Conservation (phyloP, 2,329 filamentous ascomycete genomes). For the Juglanconis juglandina region DNA sequence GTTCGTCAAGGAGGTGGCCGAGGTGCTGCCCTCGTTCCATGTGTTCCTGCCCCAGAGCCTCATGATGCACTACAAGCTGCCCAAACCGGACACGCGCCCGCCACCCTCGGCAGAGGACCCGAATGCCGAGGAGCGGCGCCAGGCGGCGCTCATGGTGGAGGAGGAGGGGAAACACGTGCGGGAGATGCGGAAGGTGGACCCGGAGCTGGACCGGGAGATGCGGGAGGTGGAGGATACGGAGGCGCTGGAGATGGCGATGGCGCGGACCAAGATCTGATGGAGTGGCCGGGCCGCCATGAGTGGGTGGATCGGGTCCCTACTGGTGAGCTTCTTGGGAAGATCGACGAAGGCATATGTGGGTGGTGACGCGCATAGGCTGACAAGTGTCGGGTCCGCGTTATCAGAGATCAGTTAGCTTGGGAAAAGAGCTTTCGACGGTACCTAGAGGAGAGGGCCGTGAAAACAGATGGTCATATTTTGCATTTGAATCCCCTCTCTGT, state of each 20-base stretch:
- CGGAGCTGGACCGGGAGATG: slow-evolving; percentile 9
- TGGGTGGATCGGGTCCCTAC: no score
- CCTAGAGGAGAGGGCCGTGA: no score
- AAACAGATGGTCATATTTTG: no score
- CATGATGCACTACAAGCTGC: slow-evolving; percentile 64
- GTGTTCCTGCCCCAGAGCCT: slow-evolving; percentile 64
- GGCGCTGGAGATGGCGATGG: slow-evolving; percentile 11
- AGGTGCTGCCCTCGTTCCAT: slow-evolving; percentile 60
- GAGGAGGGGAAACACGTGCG: slow-evolving; percentile 20
- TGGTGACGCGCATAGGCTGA: no score
- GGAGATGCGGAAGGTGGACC: slow-evolving; percentile 14
- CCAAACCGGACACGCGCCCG: slow-evolving; percentile 41
- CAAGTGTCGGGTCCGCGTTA: no score
- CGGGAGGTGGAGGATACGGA: background rate
- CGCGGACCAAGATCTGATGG: slow-evolving; percentile 9
- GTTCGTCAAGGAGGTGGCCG: slow-evolving; percentile 60
- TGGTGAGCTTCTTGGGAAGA: no score
- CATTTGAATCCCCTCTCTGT: no score
- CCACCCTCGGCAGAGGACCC: slow-evolving; percentile 42
- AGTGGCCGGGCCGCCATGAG: no score
- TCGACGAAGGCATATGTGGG: no score
- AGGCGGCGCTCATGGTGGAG: slow-evolving; percentile 5
- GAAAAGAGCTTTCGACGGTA: no score
- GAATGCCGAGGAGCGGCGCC: slow-evolving; percentile 27
- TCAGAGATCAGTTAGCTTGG: no score